Evolutionary conservation across 176 grass and related monocot species (phyloP), one percentile per base, ranked within the genome.

Genomic region (Oryza brachyantha): DNA sequence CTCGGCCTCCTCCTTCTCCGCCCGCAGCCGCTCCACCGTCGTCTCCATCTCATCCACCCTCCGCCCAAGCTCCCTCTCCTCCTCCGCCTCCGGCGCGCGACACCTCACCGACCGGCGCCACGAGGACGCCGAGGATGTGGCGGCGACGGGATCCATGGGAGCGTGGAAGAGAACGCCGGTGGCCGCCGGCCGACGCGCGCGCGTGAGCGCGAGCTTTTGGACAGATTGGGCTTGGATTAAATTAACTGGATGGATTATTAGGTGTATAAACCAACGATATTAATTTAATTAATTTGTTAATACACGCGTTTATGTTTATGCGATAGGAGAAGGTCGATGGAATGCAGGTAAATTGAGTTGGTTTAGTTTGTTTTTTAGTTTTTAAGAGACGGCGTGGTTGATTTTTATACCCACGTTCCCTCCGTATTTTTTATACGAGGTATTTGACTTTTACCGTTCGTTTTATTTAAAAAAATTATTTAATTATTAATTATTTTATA

Each of bases 1-100:
- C 55, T 85, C 77, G 14, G 78, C 82, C 36, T n/a, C 72, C 22
- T 75, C 78, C 42, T 85, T 89, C 82, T 81, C 77, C 28, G 6
- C 79, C 0, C 74, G 77, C 45, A 85, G 64, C 36, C 43, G 35
- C 36, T 38, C 58, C 17, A 72, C 74, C 10, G 10, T 50, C 22
- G 19, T 38, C 45, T 77, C 80, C 68, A 66, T 5, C 24, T 79
- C 50, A 29, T 25, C 75, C 28, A 14, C 69, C 62, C 63, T 68
- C 50, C 50, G 59, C 48, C 19, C 57, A 13, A 74, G 65, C 37
- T 28, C 38, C 1, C 8, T 38, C 32, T 1, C 16, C 32, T 19
- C 68, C 29, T 24, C 57, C 29, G 17, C 55, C 21, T 64, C 66
- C 25, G 60, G 42, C 69, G 13, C 22, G 7, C 77, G 58, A 17